A percentile compares a stretch with the other conserved stretches of the same genome.
These are phyloP conservation scores for Dictyostelium purpureum DNA, from an alignment of 78 protist species.

Conservation along the genomic window DNA sequence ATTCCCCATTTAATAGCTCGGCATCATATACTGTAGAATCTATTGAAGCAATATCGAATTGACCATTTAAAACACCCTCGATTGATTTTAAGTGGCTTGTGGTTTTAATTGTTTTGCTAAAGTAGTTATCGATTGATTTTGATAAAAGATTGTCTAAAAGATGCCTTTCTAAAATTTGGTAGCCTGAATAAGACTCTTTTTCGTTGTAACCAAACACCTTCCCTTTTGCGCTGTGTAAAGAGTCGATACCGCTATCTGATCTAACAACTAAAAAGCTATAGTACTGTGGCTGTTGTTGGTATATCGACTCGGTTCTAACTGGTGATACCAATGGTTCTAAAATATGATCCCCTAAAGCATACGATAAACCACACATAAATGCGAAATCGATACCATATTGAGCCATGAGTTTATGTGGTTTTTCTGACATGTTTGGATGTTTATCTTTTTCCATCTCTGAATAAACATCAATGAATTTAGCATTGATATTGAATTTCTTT, in stretches of 20 bases:
- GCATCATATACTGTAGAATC: slow-evolving; percentile 1
- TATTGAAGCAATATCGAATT: background rate
- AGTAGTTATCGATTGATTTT: background rate
- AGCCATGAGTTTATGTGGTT: background rate
- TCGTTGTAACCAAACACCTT: background rate
- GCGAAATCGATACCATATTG: background rate
- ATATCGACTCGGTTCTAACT: background rate
- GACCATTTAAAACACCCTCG: background rate
- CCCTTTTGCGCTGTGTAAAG: background rate
- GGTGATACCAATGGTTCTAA: background rate
- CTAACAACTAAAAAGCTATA: background rate
- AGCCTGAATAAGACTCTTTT: slow-evolving; percentile 3
- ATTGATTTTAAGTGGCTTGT: background rate
- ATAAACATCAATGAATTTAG: background rate
- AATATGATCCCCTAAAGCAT: background rate
- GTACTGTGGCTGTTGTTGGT: background rate
- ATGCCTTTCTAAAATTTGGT: background rate
- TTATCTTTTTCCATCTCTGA: background rate
- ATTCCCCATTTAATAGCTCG: background rate
- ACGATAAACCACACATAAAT: slow-evolving; percentile 27
- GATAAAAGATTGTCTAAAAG: background rate
- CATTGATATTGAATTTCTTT: background rate
- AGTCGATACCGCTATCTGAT: background rate
- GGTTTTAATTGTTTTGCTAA: background rate
- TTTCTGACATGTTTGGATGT: background rate